These are phyloP conservation scores for Boletus tylopilopsis DNA, from an alignment of 768 basidiomycete species.

Conservation along the genomic window DNA sequence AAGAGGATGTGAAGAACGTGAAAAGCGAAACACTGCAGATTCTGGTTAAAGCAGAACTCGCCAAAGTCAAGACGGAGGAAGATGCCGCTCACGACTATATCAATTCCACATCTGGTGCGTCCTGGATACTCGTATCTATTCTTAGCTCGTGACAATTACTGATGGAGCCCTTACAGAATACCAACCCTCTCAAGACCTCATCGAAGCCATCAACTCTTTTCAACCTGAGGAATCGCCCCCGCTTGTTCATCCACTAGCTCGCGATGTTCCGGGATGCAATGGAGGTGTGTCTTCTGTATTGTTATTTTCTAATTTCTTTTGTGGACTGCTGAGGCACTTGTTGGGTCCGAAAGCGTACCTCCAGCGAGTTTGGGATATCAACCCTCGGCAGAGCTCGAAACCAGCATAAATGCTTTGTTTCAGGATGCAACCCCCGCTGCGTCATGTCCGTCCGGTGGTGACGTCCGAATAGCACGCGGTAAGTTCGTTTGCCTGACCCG, in stretches of 20 bases:
- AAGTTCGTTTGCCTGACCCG: background rate
- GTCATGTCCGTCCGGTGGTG: background rate
- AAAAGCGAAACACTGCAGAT: background rate
- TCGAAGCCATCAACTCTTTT: constrained; percentile 10
- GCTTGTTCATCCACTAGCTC: background rate
- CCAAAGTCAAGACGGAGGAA: constrained; percentile 7
- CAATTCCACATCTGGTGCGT: background rate
- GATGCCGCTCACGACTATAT: background rate
- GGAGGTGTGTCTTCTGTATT: background rate
- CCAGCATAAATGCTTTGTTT: constrained; percentile 2
- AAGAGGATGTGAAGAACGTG: constrained; percentile 1
- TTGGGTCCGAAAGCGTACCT: background rate
- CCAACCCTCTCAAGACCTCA: constrained; percentile 11
- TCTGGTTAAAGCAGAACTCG: constrained; percentile 6
- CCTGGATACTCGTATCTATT: background rate
- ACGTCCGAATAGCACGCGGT: background rate
- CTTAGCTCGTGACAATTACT: background rate
- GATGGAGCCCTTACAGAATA: constrained; percentile 2
- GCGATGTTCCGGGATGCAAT: background rate
- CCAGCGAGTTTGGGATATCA: constrained; percentile 3
- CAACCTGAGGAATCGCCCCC: background rate
- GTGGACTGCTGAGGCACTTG: background rate
- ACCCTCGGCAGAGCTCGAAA: constrained; percentile 6
- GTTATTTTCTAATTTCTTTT: background rate
- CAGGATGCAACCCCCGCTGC: background rate